A percentile compares a stretch with the other conserved stretches of the same genome.
Evolutionary conservation across 2,329 filamentous ascomycete genomes (phyloP).

Genomic region (Pyricularia grisea): DNA sequence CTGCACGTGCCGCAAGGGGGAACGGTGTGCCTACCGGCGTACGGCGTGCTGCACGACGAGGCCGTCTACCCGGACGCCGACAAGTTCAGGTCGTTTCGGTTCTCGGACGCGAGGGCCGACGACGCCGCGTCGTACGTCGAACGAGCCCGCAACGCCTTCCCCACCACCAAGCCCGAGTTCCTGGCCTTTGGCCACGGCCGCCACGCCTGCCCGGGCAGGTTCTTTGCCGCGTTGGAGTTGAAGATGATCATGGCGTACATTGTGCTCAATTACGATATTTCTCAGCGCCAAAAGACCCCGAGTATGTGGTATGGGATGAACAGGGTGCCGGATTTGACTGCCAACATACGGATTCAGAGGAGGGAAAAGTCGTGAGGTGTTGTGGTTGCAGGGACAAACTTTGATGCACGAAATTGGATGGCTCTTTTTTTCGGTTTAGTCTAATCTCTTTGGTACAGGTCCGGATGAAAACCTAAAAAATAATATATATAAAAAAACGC

Average conservation of each 20-base stretch:
- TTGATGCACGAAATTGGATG: too few relatives aligned
- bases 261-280: constrained; percentile 23
- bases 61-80: background rate
- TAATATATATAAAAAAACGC: too few relatives aligned
- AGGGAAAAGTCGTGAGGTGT: background rate
- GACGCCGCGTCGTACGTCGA: background rate
- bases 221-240: constrained; percentile 27
- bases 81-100: background rate
- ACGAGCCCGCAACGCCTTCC: background rate
- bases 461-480: too few relatives aligned
- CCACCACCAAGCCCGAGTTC: constrained; percentile 16
- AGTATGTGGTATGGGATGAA: background rate
- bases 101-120: background rate
- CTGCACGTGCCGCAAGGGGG: background rate
- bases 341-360: background rate
- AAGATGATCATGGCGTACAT: constrained; percentile 26
- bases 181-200: constrained; percentile 26
- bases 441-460: background rate
- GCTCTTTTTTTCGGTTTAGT: background rate
- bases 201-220: constrained; percentile 26
- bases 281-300: background rate
- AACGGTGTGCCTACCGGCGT: background rate
- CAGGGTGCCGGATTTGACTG: background rate
- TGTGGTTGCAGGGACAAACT: too few relatives aligned
- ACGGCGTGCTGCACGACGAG: background rate